These are phyloP conservation scores for Cordyceps javanica DNA, from an alignment of 2,329 filamentous ascomycete species.

Conservation along the genomic window DNA sequence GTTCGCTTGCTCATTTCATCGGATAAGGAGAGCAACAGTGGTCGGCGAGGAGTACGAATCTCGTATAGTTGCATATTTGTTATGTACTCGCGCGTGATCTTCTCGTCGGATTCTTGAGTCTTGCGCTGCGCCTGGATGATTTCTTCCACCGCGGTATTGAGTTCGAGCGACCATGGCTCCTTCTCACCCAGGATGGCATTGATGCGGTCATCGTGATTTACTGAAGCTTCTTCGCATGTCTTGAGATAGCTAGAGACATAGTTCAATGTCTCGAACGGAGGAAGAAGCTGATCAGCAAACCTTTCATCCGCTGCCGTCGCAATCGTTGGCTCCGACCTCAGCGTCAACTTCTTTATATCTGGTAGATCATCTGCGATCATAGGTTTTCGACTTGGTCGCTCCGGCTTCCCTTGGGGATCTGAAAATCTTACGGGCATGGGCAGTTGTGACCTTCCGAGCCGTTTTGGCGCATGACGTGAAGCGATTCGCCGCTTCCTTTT, in stretches of 20 bases:
- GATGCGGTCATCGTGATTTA: conserved; percentile 3
- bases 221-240: not conserved
- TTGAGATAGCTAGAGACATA: not conserved
- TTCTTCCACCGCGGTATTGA: conserved; percentile 1
- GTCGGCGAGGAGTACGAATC: not conserved
- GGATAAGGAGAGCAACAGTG: conserved; percentile 3
- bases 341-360: not conserved
- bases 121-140: conserved; percentile 4
- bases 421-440: conserved; percentile 8
- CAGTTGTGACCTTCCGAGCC: not conserved
- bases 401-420: not conserved
- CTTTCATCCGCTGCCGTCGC: not conserved
- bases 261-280: not conserved
- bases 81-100: conserved; percentile 6
- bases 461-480: not conserved
- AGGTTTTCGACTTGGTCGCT: not conserved
- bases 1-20: not conserved
- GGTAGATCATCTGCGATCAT: not conserved
- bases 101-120: not conserved
- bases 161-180: conserved; percentile 2
- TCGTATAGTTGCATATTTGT: not conserved
- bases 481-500: not conserved
- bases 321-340: not conserved
- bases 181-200: conserved; percentile 5
- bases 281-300: not conserved